A percentile compares a stretch with the other conserved stretches of the same genome.
Evolutionary conservation across 208 protist genomes (phyloP).

Genomic region (Acanthamoeba culbertsoni): DNA sequence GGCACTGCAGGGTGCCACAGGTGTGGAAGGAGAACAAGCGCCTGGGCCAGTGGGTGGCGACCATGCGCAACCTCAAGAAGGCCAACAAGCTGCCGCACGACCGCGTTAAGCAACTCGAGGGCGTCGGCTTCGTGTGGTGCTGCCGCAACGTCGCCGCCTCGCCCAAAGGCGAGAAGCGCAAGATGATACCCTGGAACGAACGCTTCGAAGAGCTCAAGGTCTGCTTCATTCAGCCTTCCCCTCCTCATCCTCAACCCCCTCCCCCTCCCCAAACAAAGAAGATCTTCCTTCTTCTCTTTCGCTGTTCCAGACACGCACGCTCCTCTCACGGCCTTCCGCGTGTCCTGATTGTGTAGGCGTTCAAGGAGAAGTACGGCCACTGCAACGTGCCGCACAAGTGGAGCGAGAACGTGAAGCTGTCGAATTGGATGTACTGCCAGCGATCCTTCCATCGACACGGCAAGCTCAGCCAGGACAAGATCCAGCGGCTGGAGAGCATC

Average conservation of each 20-base stretch:
- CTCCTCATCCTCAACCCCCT: no score
- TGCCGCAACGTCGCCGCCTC: neutral
- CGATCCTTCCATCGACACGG: conserved; percentile 45
- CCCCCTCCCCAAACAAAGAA: no score
- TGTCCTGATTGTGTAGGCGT: neutral
- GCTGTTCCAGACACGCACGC: neutral
- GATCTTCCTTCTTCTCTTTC: no score
- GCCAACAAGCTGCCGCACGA: conserved; percentile 22
- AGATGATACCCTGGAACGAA: conserved; percentile 45
- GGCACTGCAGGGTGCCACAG: conserved; percentile 45
- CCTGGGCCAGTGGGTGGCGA: conserved; percentile 51
- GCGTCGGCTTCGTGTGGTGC: conserved; percentile 46
- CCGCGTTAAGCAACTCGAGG: neutral
- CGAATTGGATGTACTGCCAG: conserved; percentile 52
- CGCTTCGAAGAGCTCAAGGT: conserved; percentile 31
- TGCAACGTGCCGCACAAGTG: conserved; percentile 59
- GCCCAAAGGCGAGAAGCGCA: conserved; percentile 14
- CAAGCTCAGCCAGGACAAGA: conserved; percentile 45
- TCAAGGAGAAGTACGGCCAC: conserved; percentile 57
- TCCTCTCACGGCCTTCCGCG: neutral
- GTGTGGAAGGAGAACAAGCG: conserved; percentile 45
- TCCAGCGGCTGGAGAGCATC: conserved; percentile 11
- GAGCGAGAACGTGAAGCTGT: conserved; percentile 50
- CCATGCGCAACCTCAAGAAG: conserved; percentile 31
- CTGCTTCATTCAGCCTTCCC: neutral